Evolutionary conservation across 75 land plant species (phyloP).

Genomic region (Picea glauca): DNA sequence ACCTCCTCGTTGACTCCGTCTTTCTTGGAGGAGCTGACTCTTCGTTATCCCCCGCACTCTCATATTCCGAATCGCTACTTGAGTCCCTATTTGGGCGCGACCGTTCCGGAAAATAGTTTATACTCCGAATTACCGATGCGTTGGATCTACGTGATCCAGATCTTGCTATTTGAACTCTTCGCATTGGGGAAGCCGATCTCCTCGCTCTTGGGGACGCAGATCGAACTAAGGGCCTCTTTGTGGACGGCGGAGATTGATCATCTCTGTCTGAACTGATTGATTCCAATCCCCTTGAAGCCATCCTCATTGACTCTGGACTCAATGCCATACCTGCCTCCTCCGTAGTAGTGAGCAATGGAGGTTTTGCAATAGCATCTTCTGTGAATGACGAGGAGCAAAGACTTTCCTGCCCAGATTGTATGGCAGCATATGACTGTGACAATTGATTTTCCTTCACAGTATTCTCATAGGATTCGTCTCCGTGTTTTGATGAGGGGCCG

Average conservation of each 20-base stretch:
- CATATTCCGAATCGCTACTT: slow-evolving; percentile 27
- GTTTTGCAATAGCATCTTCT: background rate
- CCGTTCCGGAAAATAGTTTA: slow-evolving; percentile 48
- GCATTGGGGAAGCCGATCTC: slow-evolving; percentile 87
- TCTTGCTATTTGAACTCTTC: slow-evolving; percentile 82
- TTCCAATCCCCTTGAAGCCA: slow-evolving; percentile 35
- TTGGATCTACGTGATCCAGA: slow-evolving; percentile 68
- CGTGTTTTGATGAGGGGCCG: background rate
- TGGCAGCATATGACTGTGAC: slow-evolving; percentile 3
- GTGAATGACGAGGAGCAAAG: background rate
- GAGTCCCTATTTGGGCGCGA: slow-evolving; percentile 24
- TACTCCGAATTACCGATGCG: slow-evolving; percentile 64
- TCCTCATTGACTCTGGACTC: slow-evolving; percentile 31
- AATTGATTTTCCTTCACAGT: background rate
- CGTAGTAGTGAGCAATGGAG: background rate
- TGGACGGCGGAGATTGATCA: slow-evolving; percentile 24
- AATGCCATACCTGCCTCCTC: slow-evolving; percentile 21
- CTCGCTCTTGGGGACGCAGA: slow-evolving; percentile 62
- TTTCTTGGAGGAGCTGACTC: slow-evolving; percentile 15
- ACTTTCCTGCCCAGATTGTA: slow-evolving; percentile 8
- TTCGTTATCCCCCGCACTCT: slow-evolving; percentile 40
- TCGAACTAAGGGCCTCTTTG: slow-evolving; percentile 50
- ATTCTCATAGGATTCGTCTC: background rate
- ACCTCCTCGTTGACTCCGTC: slow-evolving; percentile 34
- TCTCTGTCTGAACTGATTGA: slow-evolving; percentile 35